Base-by-base conservation (phyloP, 257 asterid species). In the Nicotiana undulata region DNA sequence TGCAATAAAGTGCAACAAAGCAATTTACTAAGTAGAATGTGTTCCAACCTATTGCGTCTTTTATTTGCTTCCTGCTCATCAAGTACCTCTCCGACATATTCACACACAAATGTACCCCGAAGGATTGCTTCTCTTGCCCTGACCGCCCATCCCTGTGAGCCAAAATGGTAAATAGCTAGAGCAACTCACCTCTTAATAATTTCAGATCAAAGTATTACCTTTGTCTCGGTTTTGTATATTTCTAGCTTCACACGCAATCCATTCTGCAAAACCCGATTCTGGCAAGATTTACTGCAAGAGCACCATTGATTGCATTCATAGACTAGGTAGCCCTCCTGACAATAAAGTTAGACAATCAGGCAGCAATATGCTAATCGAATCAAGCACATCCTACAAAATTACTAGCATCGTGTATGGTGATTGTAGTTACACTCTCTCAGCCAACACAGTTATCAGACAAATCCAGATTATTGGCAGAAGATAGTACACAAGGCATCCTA, bases 61-160 rank as follows among this genome's bases (percentile, higher is more conserved):
- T 93, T 92, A 44, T 86, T 86, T 84, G 98, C 99, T 87, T 94
- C 98, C 15, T 87, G 88, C 88, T 89, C 93, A 77, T 88, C 93
- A 79, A 96, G 88, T 77, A 96, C 93, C 91, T 96, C 99, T 56
- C 99, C 99, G 65, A 96, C 81, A 80, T 89, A 96, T 91, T 96
- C 99, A 29, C 99, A 96, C 68, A 96, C 95, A 64, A 96, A 96
- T 56, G 98, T 90, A 76, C 98, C 99, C 18, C 98, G 90, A 64
- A 87, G 87, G 83, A 94, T 91, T 77, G 98, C 88, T 86, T 91
- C 93, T 82, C 97, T 85, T 22, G 98, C 93, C 90, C 98, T 90
- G 65, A 96, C 95, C 28, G 98, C 99, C 99, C 99, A 96, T 77
- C 98, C 99, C 99, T 96, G 87, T 77, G 49, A 89, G 70, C 85